Conservation (phyloP, 495 filamentous ascomycete genomes). For the Melanomma pulvis-pyrius region DNA sequence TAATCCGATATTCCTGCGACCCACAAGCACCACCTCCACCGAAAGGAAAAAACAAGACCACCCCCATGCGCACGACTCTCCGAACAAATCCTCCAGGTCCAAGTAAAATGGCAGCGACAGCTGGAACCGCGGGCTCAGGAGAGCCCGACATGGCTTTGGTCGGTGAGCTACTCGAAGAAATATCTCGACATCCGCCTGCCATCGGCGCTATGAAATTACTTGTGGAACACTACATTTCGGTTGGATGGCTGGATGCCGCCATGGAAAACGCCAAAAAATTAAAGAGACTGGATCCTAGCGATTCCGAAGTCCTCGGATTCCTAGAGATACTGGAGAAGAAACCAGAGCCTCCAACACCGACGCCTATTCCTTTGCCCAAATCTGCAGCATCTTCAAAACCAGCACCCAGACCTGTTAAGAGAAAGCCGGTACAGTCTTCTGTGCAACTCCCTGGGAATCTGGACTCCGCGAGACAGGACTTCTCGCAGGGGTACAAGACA, state of each 20-base stretch:
- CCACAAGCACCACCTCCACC: no score
- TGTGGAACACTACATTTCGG: constrained; percentile 32
- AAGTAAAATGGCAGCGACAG: constrained; percentile 15
- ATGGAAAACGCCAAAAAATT: constrained; percentile 29
- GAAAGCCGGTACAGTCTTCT: constrained; percentile 7
- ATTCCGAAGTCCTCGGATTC: constrained; percentile 27
- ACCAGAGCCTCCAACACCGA: constrained; percentile 18
- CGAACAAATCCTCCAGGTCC: neutral
- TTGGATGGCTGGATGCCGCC: constrained; percentile 38
- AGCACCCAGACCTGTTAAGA: neutral
- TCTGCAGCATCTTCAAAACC: neutral
- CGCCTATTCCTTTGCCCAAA: neutral
- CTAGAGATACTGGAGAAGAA: constrained; percentile 20
- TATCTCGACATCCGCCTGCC: constrained; percentile 32
- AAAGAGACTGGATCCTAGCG: constrained; percentile 18
- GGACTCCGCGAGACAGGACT: constrained; percentile 22
- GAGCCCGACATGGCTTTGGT: constrained; percentile 38
- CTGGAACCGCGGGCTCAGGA: constrained; percentile 20
- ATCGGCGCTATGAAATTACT: constrained; percentile 32
- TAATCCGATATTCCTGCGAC: no score
- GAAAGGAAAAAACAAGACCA: neutral
- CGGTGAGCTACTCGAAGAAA: constrained; percentile 35
- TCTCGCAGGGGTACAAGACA: constrained; percentile 26
- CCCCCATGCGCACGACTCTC: constrained; percentile 13
- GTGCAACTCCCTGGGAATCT: constrained; percentile 30